These are phyloP conservation scores for Meira miltonrushii DNA, from an alignment of 1,284 basidiomycete genomes.

Conservation along the genomic window DNA sequence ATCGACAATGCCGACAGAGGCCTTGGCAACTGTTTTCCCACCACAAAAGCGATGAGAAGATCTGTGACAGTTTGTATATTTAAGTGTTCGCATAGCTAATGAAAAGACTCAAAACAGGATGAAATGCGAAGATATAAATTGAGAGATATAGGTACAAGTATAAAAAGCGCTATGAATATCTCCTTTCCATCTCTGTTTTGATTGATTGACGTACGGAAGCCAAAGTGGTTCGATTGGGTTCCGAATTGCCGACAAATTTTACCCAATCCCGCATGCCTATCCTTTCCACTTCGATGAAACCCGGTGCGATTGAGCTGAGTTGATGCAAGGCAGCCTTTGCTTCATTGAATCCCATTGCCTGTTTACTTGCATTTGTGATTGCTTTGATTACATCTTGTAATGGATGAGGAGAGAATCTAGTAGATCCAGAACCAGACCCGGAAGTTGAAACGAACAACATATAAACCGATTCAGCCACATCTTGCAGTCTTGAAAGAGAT, in stretches of 20 bases:
- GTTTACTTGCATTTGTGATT: slow-evolving; percentile 24
- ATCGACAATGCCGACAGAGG: too few species aligned
- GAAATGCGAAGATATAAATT: too few species aligned
- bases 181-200: too few species aligned
- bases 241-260: slow-evolving; percentile 5
- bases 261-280: slow-evolving; percentile 11
- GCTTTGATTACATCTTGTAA: slow-evolving; percentile 27
- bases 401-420: slow-evolving; percentile 37
- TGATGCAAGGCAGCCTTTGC: slow-evolving; percentile 23
- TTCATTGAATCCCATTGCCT: slow-evolving; percentile 28
- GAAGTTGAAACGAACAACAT: slow-evolving; percentile 31
- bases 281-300: slow-evolving; percentile 27
- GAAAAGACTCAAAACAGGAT: too few species aligned
- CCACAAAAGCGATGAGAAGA: too few species aligned
- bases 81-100: too few species aligned
- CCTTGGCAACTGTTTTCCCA: too few species aligned
- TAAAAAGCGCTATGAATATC: too few species aligned
- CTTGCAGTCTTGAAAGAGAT: slow-evolving; percentile 26
- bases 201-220: too few species aligned
- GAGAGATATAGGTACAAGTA: too few species aligned
- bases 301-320: slow-evolving; percentile 23
- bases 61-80: too few species aligned
- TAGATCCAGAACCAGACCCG: slow-evolving; percentile 25
- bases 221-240: too few species aligned
- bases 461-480: slow-evolving; percentile 32